phyloP scores from a whole-genome alignment of 75 land plant species.

The Selaginella moellendorffii region DNA sequence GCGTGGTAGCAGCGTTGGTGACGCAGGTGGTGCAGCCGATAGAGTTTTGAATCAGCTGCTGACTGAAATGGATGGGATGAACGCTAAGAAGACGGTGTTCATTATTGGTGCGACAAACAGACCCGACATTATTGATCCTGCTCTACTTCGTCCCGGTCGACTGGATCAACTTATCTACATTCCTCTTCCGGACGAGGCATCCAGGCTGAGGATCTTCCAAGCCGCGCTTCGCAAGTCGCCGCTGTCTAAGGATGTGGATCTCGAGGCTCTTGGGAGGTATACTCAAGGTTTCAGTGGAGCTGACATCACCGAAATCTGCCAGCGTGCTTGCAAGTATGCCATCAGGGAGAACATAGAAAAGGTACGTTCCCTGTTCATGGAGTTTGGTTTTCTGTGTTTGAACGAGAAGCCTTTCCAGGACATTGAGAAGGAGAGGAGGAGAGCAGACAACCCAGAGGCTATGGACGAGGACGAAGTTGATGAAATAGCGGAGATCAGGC shows the following conservation, averaged over 20 bases:
- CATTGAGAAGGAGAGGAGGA: constrained; percentile 33
- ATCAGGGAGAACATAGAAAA: constrained; percentile 74
- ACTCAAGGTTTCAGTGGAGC: constrained; percentile 71
- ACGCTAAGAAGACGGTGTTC: constrained; percentile 33
- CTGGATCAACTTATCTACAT: constrained; percentile 64
- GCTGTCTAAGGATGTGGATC: constrained; percentile 41
- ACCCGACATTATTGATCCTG: constrained; percentile 64
- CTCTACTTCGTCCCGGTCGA: constrained; percentile 56
- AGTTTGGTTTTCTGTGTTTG: neutral
- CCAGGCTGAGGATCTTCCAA: constrained; percentile 52
- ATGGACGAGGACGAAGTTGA: constrained; percentile 42
- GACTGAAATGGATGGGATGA: constrained; percentile 37
- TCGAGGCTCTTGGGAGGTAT: constrained; percentile 36
- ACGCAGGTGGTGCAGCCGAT: constrained; percentile 34
- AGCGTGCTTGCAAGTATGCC: constrained; percentile 72
- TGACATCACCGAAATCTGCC: constrained; percentile 73
- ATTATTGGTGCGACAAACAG: constrained; percentile 35
- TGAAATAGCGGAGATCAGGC: constrained; percentile 34
- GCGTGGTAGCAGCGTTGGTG: constrained; percentile 30
- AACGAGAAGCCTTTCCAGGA: constrained; percentile 15
- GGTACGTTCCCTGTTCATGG: constrained; percentile 19
- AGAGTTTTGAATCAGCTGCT: constrained; percentile 30
- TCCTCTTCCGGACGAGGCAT: constrained; percentile 60
- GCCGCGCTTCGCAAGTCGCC: constrained; percentile 59
- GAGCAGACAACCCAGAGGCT: constrained; percentile 33